Evolutionary conservation across 148 eudicot species (phyloP), one percentile per base, ranked within the genome.

Genomic region (Persicaria maculosa): DNA sequence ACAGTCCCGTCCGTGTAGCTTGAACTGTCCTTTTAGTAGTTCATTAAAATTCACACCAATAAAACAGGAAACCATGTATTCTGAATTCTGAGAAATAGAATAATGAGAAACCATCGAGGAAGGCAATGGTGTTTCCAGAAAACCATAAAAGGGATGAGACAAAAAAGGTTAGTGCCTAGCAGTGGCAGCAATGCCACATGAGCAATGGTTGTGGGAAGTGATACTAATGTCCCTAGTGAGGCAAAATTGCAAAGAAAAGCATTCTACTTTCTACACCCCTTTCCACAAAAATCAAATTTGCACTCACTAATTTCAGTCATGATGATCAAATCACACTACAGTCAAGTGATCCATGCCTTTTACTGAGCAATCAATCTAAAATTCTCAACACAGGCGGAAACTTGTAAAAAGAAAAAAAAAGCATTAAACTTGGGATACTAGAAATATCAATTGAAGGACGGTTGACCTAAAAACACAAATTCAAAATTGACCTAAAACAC

Each of bases 381-480:
- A 5, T 48, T 48, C 52, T 48, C 52, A 7, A 8, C 52, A 12
- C 4, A 48, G 52, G 52, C 0, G 52, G 52, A 48, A 48, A 8
- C 12, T 8, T 48, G 12, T 48, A 48, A 48, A 9, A 48, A 48
- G 1, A 10, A 7, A 8, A 6, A 48, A 48, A 12, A 48, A 48
- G 52, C 52, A 8, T 36, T 31, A 31, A 31, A 31, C 40, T 31
- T 31, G 40, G 40, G 40, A 31, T 31, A 31, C 40, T 31, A 31
- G 40, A 2, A 31, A 31, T 31, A 0, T 31, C 40, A 8, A 48
- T 8, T 48, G 52, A 48, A 9, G 12, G 5, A 65, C 3, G 6
- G 40, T 43, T 65, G 70, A 65, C 70, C 70, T 65, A 40, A 40
- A 48, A 14, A 65, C 70, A 65, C 68, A 9, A 44, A 14, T 46